These are phyloP conservation scores for Escovopsis sp. DNA, from an alignment of 2,329 filamentous ascomycete genomes.

Conservation along the genomic window DNA sequence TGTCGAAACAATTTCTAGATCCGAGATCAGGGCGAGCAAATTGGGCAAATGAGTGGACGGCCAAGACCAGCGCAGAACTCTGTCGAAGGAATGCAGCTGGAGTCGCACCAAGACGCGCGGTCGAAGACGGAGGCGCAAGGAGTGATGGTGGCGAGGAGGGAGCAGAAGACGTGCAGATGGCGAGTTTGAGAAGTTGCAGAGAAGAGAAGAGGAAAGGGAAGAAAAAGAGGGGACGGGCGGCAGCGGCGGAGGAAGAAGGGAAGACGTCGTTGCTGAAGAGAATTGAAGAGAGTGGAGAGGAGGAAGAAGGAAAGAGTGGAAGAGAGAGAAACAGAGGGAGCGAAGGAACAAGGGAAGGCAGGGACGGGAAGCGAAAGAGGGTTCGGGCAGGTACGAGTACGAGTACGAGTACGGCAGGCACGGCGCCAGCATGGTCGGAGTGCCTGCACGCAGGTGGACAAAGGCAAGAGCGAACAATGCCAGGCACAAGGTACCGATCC, in stretches of 20 bases:
- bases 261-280: no score
- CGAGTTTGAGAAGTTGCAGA: neutral
- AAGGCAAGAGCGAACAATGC: no score
- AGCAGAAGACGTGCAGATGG: neutral
- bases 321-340: no score
- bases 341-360: slow-evolving; percentile 2
- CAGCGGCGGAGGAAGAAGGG: neutral
- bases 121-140: slow-evolving; percentile 5
- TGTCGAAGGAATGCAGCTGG: slow-evolving; percentile 34
- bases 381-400: no score
- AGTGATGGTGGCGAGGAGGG: slow-evolving; percentile 5
- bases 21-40: no score
- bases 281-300: slow-evolving; percentile 1
- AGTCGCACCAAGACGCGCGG: slow-evolving; percentile 33
- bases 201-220: slow-evolving; percentile 2
- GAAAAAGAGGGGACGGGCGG: no score
- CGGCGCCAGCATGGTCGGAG: no score
- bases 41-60: slow-evolving; percentile 39
- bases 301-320: slow-evolving; percentile 1
- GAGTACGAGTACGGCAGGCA: no score
- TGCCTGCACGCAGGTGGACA: no score
- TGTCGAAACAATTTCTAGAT: no score
- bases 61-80: slow-evolving; percentile 40
- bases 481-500: no score
- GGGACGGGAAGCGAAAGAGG: no score